A percentile compares a stretch with the other conserved stretches of the same genome.
These are phyloP conservation scores for Rhodotorula sp. DNA, from an alignment of 1,284 basidiomycete species.

Conservation along the genomic window DNA sequence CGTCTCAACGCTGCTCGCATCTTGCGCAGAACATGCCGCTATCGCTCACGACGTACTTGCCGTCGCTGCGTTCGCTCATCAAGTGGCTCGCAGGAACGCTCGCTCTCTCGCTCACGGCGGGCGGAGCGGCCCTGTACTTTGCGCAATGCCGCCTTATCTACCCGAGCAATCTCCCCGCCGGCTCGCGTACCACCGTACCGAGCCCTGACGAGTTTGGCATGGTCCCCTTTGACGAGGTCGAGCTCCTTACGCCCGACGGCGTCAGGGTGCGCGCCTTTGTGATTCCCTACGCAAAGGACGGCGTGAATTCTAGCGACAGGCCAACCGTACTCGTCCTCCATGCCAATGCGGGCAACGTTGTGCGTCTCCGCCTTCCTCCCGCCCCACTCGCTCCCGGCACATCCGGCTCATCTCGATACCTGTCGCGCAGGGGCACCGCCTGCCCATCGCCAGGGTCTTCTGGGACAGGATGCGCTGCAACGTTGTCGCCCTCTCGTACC, in stretches of 20 bases:
- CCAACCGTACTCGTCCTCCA: conserved; percentile 90
- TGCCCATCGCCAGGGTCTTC: conserved; percentile 86
- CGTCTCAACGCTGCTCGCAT: no score
- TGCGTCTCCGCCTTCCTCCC: conserved; percentile 13
- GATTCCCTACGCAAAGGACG: conserved; percentile 52
- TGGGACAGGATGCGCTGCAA: conserved; percentile 81
- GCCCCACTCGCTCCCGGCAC: background rate
- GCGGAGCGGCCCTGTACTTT: conserved; percentile 35
- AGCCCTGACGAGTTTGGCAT: conserved; percentile 69
- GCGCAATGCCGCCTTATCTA: conserved; percentile 88
- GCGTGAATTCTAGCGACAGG: conserved; percentile 47
- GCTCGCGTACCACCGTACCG: conserved; percentile 78
- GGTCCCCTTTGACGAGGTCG: conserved; percentile 67
- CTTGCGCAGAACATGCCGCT: no score
- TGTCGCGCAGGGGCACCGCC: conserved; percentile 63
- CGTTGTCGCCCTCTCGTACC: conserved; percentile 83
- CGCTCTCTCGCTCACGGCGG: conserved; percentile 4
- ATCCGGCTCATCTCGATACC: background rate
- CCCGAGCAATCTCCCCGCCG: conserved; percentile 73
- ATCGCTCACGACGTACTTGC: background rate
- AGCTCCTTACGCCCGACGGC: conserved; percentile 65
- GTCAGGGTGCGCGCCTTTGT: conserved; percentile 65
- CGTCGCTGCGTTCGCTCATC: conserved; percentile 11
- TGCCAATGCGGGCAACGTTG: conserved; percentile 76
- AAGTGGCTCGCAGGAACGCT: conserved; percentile 18